These are phyloP conservation scores for Pseudogymnoascus sp. DNA, from an alignment of 2,329 filamentous ascomycete genomes.

Conservation along the genomic window DNA sequence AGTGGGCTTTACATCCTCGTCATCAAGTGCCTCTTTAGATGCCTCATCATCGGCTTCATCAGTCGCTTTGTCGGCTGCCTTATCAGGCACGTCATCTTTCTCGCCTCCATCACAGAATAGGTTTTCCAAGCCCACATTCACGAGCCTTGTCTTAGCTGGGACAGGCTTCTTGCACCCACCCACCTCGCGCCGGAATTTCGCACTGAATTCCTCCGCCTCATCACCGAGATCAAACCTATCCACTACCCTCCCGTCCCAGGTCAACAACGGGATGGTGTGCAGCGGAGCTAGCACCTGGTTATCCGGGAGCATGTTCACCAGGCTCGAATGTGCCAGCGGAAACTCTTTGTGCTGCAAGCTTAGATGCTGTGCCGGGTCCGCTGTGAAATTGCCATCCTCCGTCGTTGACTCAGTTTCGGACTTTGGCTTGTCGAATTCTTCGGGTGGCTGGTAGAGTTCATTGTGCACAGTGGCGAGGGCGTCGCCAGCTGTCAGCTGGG, in stretches of 20 bases:
- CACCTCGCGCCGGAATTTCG: slow-evolving; percentile 54
- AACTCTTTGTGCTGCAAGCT: slow-evolving; percentile 25
- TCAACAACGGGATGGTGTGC: slow-evolving; percentile 51
- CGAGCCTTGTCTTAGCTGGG: not conserved
- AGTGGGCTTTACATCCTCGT: not conserved
- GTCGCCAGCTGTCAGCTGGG: slow-evolving; percentile 43
- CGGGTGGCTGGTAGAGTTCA: slow-evolving; percentile 66
- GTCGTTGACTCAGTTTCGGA: slow-evolving; percentile 13
- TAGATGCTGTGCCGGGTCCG: slow-evolving; percentile 25
- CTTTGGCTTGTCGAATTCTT: slow-evolving; percentile 49
- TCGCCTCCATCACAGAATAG: slow-evolving; percentile 11
- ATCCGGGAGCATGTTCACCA: slow-evolving; percentile 45
- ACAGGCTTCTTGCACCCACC: slow-evolving; percentile 54
- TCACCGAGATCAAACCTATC: slow-evolving; percentile 37
- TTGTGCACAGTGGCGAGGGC: slow-evolving; percentile 67
- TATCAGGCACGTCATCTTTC: slow-evolving; percentile 18
- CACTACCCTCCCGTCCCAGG: slow-evolving; percentile 54
- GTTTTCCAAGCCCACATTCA: not conserved
- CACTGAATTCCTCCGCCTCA: slow-evolving; percentile 47
- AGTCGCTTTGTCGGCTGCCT: slow-evolving; percentile 19
- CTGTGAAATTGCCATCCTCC: slow-evolving; percentile 23
- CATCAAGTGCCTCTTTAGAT: not conserved
- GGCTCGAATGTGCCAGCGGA: slow-evolving; percentile 41
- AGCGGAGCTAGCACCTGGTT: slow-evolving; percentile 41
- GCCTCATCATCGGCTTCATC: not conserved